Conservation (phyloP, 352 stramenopile species). For the Phytophthora pinifolia region DNA sequence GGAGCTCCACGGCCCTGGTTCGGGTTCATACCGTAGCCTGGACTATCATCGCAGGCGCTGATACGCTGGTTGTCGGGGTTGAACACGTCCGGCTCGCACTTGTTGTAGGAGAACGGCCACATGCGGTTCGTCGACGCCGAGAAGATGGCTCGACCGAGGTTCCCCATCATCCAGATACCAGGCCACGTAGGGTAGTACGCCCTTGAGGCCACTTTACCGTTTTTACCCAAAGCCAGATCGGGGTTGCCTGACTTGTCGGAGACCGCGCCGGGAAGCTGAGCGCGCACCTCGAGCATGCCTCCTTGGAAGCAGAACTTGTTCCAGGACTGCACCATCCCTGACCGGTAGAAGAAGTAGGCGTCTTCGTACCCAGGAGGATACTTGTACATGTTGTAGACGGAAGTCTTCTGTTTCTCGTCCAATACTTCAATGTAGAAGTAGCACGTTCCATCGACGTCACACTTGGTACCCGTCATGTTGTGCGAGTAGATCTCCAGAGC, state of each 20-base stretch:
- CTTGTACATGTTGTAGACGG: conserved; percentile 59
- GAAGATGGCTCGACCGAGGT: conserved; percentile 92
- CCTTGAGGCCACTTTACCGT: conserved; percentile 49
- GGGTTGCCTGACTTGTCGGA: conserved; percentile 50
- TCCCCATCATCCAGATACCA: conserved; percentile 94
- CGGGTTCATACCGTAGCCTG: conserved; percentile 89
- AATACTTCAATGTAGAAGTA: conserved; percentile 61
- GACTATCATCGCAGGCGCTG: conserved; percentile 82
- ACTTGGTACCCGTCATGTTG: conserved; percentile 72
- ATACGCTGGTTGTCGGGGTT: conserved; percentile 44
- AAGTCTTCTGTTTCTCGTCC: conserved; percentile 45
- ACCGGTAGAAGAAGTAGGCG: conserved; percentile 46
- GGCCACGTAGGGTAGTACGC: conserved; percentile 83
- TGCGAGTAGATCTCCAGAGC: conserved; percentile 93
- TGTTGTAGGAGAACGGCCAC: conserved; percentile 94
- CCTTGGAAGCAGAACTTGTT: conserved; percentile 94
- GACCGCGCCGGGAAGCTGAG: conserved; percentile 87
- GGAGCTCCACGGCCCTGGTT: conserved; percentile 83
- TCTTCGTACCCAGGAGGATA: conserved; percentile 49
- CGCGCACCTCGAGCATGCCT: conserved; percentile 88
- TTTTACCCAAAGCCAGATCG: conserved; percentile 35
- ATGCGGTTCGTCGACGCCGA: conserved; percentile 89
- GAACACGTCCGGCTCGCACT: conserved; percentile 68
- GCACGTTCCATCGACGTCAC: conserved; percentile 47
- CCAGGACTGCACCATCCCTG: conserved; percentile 90